Conservation (phyloP, 176 grass and related monocot genomes). For the Zoysia pacifica region DNA sequence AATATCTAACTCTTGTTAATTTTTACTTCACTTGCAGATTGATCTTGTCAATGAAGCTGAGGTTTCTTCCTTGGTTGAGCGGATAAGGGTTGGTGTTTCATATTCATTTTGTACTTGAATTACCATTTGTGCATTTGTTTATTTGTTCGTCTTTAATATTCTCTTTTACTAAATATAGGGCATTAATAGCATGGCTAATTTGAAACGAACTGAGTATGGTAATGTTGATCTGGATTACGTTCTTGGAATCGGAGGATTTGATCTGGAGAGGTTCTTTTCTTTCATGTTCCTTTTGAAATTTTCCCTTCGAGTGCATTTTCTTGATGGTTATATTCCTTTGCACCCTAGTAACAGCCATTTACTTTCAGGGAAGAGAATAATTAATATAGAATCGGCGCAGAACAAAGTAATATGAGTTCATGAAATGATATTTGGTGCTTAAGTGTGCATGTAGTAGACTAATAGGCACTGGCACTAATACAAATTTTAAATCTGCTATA, state of each 20-base stretch:
- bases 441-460: background rate
- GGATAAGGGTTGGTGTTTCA: conserved; percentile 61
- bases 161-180: conserved; percentile 56
- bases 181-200: conserved; percentile 91
- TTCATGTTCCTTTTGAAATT: conserved; percentile 3
- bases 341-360: background rate
- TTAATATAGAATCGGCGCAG: background rate
- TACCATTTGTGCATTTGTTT: background rate
- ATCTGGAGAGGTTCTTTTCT: conserved; percentile 86
- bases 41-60: conserved; percentile 86
- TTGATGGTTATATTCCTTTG: background rate
- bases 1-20: conserved; percentile 22
- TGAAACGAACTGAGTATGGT: conserved; percentile 84
- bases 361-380: background rate
- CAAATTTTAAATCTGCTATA: background rate
- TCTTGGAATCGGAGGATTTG: conserved; percentile 99
- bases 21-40: conserved; percentile 59
- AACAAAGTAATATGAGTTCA: background rate
- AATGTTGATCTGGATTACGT: conserved; percentile 98
- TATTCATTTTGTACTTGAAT: background rate
- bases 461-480: background rate
- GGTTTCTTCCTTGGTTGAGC: conserved; percentile 80
- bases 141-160: conserved; percentile 25
- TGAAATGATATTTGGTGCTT: background rate
- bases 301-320: background rate